Evolutionary conservation across 2,329 filamentous ascomycete genomes (phyloP), one percentile per base, ranked within the genome.

Genomic region (Aspergillus felis): DNA sequence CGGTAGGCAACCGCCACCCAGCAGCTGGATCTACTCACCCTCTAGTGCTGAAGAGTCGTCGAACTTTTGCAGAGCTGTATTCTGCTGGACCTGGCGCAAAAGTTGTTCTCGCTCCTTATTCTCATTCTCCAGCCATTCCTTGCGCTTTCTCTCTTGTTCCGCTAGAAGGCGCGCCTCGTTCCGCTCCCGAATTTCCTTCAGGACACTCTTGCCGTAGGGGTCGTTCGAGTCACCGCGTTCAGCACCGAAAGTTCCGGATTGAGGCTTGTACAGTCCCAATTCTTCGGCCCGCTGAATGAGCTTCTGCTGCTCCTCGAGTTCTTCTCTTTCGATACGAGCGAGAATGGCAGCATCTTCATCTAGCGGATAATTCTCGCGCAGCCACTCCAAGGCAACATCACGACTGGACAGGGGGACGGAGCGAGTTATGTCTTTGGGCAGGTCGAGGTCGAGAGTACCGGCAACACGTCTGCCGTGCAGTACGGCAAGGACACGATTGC

Each of bases 71-170:
- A 77, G 57, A 25, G 69, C 64, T 35, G 68, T 76, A 56, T 72
- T 75, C 53, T 65, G 68, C 53, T 70, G 66, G 20, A 72, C 54
- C 52, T 71, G 67, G 20, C 61, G 68, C 57, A 66, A 63, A 42
- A 74, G 24, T 48, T 64, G 68, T 57, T 75, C 74, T 12, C 64
- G 65, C 41, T 77, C 70, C 58, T 71, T 68, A 29, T 78, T 75
- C 61, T 84, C 83, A n/a, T 78, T 78, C 9, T 75, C 69, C 28
- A 83, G 75, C 81, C 83, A 85, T 55, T 76, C 71, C 49, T 76
- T 76, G 44, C 81, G 81, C 63, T 82, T 77, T 46, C 68, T 64
- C 60, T 79, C 75, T 68, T 83, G 78, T 57, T 80, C 73, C 9
- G 72, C 66, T 53, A 74, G 59, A 6, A 74, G 59, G n/a, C 68